phyloP scores from a whole-genome alignment of 768 basidiomycete genomes.

The Amanita inopinata region DNA sequence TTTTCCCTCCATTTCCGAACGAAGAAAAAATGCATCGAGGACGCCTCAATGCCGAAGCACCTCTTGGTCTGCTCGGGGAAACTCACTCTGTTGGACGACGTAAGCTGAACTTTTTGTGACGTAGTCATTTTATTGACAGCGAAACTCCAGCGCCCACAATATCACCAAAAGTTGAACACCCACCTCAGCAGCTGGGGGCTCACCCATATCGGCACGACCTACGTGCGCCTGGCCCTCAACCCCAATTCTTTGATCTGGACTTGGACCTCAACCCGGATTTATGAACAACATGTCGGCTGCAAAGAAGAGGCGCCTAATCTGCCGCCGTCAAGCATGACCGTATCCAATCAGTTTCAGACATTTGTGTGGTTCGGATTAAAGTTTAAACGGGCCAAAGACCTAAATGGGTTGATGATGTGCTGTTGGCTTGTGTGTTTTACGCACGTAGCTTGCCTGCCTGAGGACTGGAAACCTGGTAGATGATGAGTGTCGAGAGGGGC shows the following conservation, averaged over 20 bases:
- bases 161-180: conserved; percentile 43
- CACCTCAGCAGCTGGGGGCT: conserved; percentile 36
- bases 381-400: too few species aligned
- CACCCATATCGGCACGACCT: conserved; percentile 69
- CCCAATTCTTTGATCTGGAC: conserved; percentile 69
- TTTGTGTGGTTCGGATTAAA: too few species aligned
- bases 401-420: too few species aligned
- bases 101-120: conserved; percentile 24
- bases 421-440: too few species aligned
- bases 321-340: too few species aligned
- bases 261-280: conserved; percentile 80
- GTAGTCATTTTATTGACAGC: conserved; percentile 9
- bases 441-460: too few species aligned
- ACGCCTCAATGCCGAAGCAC: conserved; percentile 69
- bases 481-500: too few species aligned
- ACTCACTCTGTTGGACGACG: conserved; percentile 74
- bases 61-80: conserved; percentile 69
- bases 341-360: too few species aligned
- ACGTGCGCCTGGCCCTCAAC: conserved; percentile 37
- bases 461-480: too few species aligned
- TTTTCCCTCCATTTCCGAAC: conserved; percentile 88
- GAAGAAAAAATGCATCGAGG: conserved; percentile 88
- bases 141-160: conserved; percentile 43
- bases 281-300: conserved; percentile 18
- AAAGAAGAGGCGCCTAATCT: too few species aligned